Evolutionary conservation across 83 land plant species (phyloP).

Genomic region (Larix sibirica): DNA sequence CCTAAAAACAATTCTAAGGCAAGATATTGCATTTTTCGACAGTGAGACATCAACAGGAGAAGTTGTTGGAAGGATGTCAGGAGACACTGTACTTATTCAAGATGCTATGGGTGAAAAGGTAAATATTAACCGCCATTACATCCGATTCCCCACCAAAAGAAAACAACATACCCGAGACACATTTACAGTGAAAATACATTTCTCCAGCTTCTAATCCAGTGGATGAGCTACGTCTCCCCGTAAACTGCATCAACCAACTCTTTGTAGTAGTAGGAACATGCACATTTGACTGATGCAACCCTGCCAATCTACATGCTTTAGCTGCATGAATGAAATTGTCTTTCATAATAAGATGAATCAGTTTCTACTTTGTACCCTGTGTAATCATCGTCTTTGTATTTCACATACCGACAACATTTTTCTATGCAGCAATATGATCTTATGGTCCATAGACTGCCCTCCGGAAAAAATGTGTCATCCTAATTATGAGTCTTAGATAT

Average conservation of each 20-base stretch:
- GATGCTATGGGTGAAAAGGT: conserved; percentile 40
- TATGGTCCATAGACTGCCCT: neutral
- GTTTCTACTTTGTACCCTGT: neutral
- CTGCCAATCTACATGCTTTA: neutral
- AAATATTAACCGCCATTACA: neutral
- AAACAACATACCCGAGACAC: neutral
- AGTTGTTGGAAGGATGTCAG: conserved; percentile 53
- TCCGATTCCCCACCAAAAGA: too few species aligned
- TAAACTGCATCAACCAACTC: neutral
- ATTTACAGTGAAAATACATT: neutral
- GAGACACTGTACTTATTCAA: conserved; percentile 33
- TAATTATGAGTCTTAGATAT: neutral
- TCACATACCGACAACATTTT: neutral
- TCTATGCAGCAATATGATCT: neutral
- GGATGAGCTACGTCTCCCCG: neutral
- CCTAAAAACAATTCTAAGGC: conserved; percentile 46
- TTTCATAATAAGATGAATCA: neutral
- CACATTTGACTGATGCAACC: neutral
- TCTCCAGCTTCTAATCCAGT: neutral
- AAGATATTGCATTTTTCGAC: conserved; percentile 55
- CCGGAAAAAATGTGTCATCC: neutral
- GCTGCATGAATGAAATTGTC: neutral
- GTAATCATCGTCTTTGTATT: neutral
- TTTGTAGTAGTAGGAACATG: neutral
- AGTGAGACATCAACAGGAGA: conserved; percentile 49